Conservation (phyloP, 768 basidiomycete species). For the Dentipellis sp. region DNA sequence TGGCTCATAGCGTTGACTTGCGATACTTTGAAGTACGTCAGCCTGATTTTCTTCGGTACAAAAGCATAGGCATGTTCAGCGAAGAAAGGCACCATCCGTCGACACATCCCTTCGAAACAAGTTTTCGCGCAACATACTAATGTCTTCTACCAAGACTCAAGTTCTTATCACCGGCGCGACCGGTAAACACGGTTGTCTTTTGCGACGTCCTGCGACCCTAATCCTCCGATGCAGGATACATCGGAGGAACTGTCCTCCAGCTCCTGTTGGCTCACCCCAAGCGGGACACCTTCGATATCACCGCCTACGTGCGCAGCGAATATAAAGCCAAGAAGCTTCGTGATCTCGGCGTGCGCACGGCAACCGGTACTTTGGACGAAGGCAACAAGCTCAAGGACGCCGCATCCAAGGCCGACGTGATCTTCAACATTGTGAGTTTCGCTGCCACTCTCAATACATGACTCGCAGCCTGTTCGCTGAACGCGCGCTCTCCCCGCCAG, state of each 20-base stretch:
- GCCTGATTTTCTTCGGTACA: no score
- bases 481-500: slow-evolving; percentile 15
- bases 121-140: no score
- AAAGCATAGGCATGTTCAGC: no score
- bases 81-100: no score
- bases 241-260: slow-evolving; percentile 35
- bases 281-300: slow-evolving; percentile 27
- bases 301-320: slow-evolving; percentile 32
- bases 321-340: slow-evolving; percentile 35
- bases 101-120: no score
- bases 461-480: background rate
- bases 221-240: slow-evolving; percentile 28
- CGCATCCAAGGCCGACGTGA: slow-evolving; percentile 34
- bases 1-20: no score
- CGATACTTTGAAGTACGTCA: no score
- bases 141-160: no score
- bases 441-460: background rate
- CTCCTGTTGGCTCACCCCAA: slow-evolving; percentile 30
- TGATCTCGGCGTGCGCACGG: slow-evolving; percentile 14
- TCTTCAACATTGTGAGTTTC: slow-evolving; percentile 28
- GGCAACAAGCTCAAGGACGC: slow-evolving; percentile 30
- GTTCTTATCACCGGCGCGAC: slow-evolving; percentile 1
- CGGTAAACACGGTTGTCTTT: background rate
- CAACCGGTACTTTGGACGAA: slow-evolving; percentile 37
- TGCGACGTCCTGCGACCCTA: background rate